Evolutionary conservation across 805 yeast genomes (phyloP).

Genomic region (Candida germanica): DNA sequence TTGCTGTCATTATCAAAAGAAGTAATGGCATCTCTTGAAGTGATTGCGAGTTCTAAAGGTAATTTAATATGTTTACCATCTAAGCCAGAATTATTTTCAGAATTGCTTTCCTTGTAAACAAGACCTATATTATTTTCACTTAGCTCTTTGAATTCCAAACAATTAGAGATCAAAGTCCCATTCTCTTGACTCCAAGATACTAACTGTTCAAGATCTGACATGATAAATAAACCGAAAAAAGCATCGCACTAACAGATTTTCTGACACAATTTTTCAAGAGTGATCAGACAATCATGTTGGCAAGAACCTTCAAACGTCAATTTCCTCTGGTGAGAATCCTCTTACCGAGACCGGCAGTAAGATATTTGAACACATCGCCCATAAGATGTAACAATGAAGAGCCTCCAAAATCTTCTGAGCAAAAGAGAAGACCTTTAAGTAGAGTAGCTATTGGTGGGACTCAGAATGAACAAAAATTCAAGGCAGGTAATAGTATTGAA

Average conservation of each 20-base stretch:
- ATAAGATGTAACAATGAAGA: too few species aligned
- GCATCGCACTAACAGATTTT: too few species aligned
- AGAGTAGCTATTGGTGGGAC: conserved; percentile 75
- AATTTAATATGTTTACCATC: conserved; percentile 16
- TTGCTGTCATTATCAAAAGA: conserved; percentile 14
- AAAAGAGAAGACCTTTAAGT: conserved; percentile 60
- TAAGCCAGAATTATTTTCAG: conserved; percentile 1
- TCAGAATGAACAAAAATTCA: conserved; percentile 30
- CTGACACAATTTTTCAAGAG: neutral
- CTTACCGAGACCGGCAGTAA: neutral
- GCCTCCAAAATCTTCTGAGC: neutral
- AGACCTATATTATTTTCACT: conserved; percentile 24
- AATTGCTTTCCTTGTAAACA: neutral
- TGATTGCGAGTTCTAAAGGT: conserved; percentile 18
- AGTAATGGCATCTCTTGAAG: conserved; percentile 23
- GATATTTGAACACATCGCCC: neutral
- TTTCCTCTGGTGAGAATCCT: too few species aligned
- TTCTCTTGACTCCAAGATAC: conserved; percentile 30
- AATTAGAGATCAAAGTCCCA: conserved; percentile 26
- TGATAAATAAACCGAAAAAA: too few species aligned
- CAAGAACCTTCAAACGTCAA: too few species aligned
- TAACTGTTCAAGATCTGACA: conserved; percentile 8
- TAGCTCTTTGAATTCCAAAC: conserved; percentile 22
- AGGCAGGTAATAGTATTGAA: conserved; percentile 51
- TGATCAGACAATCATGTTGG: too few species aligned